These are phyloP conservation scores for Cordyceps fumosorosea DNA, from an alignment of 2,329 filamentous ascomycete genomes.

Conservation along the genomic window DNA sequence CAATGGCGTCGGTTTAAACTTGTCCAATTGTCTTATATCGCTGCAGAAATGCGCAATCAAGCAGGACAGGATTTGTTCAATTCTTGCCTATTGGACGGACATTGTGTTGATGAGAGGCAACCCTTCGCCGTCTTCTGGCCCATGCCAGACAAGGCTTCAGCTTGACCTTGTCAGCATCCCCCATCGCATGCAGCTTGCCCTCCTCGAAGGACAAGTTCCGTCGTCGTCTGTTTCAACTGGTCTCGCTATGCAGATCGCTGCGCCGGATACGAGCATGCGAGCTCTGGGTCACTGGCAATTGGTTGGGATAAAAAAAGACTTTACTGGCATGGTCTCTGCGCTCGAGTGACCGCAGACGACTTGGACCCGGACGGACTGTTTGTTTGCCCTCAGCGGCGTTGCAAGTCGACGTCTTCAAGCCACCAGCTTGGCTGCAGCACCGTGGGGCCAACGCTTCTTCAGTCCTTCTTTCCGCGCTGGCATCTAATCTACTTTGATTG, in stretches of 20 bases:
- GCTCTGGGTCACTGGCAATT: neutral
- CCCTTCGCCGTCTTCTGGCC: neutral
- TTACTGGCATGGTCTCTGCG: neutral
- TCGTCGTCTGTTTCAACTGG: neutral
- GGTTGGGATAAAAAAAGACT: neutral
- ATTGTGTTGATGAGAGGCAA: no score
- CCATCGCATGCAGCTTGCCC: neutral
- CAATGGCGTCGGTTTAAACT: conserved; percentile 4
- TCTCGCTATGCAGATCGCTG: neutral
- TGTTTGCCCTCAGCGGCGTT: neutral
- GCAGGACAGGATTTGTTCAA: neutral
- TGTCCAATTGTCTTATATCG: conserved; percentile 9
- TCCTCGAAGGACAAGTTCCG: neutral
- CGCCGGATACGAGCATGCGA: neutral
- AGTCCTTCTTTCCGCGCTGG: neutral
- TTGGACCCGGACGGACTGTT: neutral
- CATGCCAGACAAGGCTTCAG: no score
- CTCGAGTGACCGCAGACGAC: neutral
- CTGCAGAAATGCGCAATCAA: neutral
- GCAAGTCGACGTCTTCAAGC: conserved; percentile 3
- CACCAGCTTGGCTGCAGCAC: neutral
- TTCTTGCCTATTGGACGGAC: neutral
- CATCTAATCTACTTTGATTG: neutral
- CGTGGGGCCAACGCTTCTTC: conserved; percentile 1
- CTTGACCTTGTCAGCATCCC: neutral